Conservation (phyloP, 768 basidiomycete genomes). For the Leccinum variicolor region DNA sequence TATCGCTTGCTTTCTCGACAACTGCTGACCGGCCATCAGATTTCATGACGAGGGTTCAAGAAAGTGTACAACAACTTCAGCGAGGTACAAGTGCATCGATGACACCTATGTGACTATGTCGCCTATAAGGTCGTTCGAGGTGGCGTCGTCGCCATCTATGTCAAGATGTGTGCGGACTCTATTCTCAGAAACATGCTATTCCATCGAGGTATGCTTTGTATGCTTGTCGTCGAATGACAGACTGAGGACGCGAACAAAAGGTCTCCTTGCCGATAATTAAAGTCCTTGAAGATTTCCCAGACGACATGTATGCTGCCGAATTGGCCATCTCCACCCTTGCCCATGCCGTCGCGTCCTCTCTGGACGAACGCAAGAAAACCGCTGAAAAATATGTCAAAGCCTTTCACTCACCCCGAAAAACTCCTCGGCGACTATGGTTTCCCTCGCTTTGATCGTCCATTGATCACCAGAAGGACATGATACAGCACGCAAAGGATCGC, state of each 20-base stretch:
- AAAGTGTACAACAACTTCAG: constrained; percentile 50
- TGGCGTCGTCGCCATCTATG: background rate
- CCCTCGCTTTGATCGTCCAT: constrained; percentile 34
- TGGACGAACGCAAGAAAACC: constrained; percentile 35
- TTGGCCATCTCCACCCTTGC: constrained; percentile 47
- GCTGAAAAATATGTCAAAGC: constrained; percentile 32
- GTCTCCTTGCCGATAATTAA: constrained; percentile 44
- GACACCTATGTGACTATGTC: constrained; percentile 15
- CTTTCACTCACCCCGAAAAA: constrained; percentile 43
- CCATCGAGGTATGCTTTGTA: constrained; percentile 36
- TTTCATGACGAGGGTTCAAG: constrained; percentile 48
- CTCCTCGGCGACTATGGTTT: constrained; percentile 47
- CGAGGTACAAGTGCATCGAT: constrained; percentile 35
- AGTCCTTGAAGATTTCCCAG: constrained; percentile 45
- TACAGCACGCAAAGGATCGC: constrained; percentile 41
- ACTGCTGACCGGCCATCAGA: background rate
- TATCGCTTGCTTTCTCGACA: background rate
- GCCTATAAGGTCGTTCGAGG: background rate
- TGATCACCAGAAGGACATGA: constrained; percentile 54
- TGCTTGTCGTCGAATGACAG: background rate
- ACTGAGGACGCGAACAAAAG: constrained; percentile 28
- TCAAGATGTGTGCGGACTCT: constrained; percentile 36
- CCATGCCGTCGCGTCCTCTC: constrained; percentile 44
- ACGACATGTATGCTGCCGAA: constrained; percentile 47
- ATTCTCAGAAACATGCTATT: constrained; percentile 57